Evolutionary conservation across 306 rosid species (phyloP).

Genomic region (Fagus sylvatica): DNA sequence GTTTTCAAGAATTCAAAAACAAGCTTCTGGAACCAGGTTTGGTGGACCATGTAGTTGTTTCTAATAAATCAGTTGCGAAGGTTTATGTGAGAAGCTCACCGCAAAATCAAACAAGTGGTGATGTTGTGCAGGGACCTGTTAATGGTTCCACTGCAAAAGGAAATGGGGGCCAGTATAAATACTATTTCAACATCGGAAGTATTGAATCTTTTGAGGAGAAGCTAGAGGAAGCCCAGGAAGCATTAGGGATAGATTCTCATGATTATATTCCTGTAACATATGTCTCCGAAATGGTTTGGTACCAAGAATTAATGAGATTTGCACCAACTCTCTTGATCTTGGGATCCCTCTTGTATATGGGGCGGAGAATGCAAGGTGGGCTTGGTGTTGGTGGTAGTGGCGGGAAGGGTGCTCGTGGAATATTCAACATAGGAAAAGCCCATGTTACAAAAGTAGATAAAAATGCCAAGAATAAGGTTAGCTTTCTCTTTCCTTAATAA

Average conservation of each 20-base stretch:
- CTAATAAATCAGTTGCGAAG: slow-evolving; percentile 94
- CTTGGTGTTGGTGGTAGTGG: slow-evolving; percentile 78
- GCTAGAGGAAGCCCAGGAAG: slow-evolving; percentile 95
- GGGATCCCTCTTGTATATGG: slow-evolving; percentile 68
- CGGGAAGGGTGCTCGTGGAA: slow-evolving; percentile 76
- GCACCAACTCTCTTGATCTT: slow-evolving; percentile 72
- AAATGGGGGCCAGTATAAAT: slow-evolving; percentile 67
- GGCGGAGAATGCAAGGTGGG: slow-evolving; percentile 85
- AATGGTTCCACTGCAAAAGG: slow-evolving; percentile 43
- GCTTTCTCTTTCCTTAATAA: slow-evolving; percentile 7
- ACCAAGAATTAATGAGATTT: slow-evolving; percentile 68
- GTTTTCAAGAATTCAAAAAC: slow-evolving; percentile 95
- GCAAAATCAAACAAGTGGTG: slow-evolving; percentile 53
- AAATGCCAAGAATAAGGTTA: slow-evolving; percentile 85
- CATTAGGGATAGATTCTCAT: slow-evolving; percentile 76
- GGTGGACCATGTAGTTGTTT: slow-evolving; percentile 85
- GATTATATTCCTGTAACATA: slow-evolving; percentile 88
- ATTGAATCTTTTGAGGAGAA: slow-evolving; percentile 95
- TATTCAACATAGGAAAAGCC: slow-evolving; percentile 94
- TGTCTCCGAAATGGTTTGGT: slow-evolving; percentile 73
- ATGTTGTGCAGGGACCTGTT: slow-evolving; percentile 60
- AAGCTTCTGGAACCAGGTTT: slow-evolving; percentile 92
- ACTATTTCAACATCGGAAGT: slow-evolving; percentile 86
- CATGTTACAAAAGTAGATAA: slow-evolving; percentile 85
- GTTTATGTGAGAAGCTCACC: slow-evolving; percentile 73